Evolutionary conservation across 2,329 filamentous ascomycete genomes (phyloP).

Genomic region (Penicillium sp.): DNA sequence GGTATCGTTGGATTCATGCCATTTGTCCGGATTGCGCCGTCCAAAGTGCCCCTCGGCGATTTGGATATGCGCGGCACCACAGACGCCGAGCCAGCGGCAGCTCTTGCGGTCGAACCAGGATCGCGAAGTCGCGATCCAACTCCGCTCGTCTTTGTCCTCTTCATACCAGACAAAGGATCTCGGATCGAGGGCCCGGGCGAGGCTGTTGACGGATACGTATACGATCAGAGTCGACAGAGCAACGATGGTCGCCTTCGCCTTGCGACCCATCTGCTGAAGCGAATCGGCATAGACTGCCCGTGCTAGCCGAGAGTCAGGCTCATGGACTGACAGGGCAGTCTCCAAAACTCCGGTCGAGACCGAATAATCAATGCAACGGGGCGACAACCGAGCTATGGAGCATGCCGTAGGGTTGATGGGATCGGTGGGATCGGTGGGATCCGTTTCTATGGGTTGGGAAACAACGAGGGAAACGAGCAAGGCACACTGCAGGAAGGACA

Average conservation of each 20-base stretch:
- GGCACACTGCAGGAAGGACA: constrained; percentile 10
- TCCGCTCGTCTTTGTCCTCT: constrained; percentile 60
- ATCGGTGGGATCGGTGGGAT: constrained; percentile 5
- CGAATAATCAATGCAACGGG: constrained; percentile 16
- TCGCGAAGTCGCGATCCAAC: constrained; percentile 69
- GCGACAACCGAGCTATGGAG: constrained; percentile 7
- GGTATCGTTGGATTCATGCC: constrained; percentile 23
- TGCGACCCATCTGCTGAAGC: constrained; percentile 42
- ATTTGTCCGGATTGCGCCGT: constrained; percentile 21
- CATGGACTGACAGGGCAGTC: constrained; percentile 14
- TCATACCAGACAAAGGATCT: constrained; percentile 60
- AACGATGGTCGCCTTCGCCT: constrained; percentile 40
- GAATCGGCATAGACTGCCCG: constrained; percentile 19
- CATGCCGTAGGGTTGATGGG: constrained; percentile 9
- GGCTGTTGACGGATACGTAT: constrained; percentile 44
- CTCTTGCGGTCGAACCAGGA: constrained; percentile 73
- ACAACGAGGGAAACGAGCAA: constrained; percentile 10
- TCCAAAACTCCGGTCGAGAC: constrained; percentile 7
- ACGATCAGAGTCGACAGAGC: constrained; percentile 42
- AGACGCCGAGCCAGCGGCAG: constrained; percentile 76
- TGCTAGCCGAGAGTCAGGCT: constrained; percentile 4
- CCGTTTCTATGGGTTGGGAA: constrained; percentile 13
- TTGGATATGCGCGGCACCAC: constrained; percentile 71
- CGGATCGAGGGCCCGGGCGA: constrained; percentile 61
- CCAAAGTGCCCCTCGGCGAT: constrained; percentile 51